Percentiles rank a stretch among this genome's conserved stretches.
These are phyloP conservation scores for Oleoguttula mirabilis DNA, from an alignment of 495 filamentous ascomycete genomes.

Conservation along the genomic window DNA sequence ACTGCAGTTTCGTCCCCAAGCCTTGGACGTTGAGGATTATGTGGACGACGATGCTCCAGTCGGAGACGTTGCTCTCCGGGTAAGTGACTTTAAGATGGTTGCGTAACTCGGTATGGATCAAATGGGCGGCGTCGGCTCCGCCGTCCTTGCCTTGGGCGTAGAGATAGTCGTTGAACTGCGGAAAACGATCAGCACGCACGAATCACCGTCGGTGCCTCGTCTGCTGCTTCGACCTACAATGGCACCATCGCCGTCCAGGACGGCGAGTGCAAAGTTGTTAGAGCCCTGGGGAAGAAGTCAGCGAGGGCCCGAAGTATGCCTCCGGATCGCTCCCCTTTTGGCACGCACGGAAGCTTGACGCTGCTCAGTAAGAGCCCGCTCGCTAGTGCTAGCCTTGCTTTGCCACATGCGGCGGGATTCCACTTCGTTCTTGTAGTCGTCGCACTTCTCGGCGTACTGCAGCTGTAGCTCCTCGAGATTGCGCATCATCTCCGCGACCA, in stretches of 20 bases:
- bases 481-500: conserved; percentile 7
- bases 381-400: conserved; percentile 10
- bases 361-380: conserved; percentile 15
- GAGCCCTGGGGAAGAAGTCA: conserved; percentile 20
- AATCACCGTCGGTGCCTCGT: background rate
- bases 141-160: conserved; percentile 24
- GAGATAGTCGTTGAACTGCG: conserved; percentile 29
- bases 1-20: conserved; percentile 23
- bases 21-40: conserved; percentile 30
- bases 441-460: conserved; percentile 22
- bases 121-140: conserved; percentile 30
- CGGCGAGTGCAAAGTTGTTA: conserved; percentile 27
- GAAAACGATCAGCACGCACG: conserved; percentile 12
- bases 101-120: conserved; percentile 24
- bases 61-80: conserved; percentile 15
- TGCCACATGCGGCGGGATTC: conserved; percentile 22
- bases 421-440: conserved; percentile 24
- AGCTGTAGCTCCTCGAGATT: conserved; percentile 8
- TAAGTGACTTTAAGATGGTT: conserved; percentile 23
- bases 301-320: too few species aligned
- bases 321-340: too few species aligned
- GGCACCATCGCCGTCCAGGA: conserved; percentile 33
- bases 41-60: conserved; percentile 28
- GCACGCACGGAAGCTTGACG: conserved; percentile 11
- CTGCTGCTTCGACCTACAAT: conserved; percentile 24